phyloP scores from a whole-genome alignment of 176 grass and related monocot genomes.

The Oryza rufipogon region DNA sequence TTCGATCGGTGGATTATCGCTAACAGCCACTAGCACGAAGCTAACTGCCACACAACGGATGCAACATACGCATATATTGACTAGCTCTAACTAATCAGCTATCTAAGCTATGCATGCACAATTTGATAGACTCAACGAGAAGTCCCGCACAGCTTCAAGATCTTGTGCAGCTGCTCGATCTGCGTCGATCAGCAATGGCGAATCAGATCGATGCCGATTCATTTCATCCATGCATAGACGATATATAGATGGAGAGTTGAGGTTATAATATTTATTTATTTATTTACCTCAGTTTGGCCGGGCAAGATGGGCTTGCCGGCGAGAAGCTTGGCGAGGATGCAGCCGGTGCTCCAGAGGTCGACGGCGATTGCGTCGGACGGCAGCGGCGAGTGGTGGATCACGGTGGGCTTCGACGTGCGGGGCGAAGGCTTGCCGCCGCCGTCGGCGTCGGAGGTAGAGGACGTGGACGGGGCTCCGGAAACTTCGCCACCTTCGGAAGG shows the following conservation, averaged over 20 bases:
- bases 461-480: neutral
- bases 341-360: slow-evolving; percentile 73
- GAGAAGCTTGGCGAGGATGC: slow-evolving; percentile 72
- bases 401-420: slow-evolving; percentile 59
- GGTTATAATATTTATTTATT: neutral
- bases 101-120: too few relatives aligned
- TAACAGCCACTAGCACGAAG: too few relatives aligned
- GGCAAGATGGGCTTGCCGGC: slow-evolving; percentile 78
- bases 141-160: slow-evolving; percentile 78
- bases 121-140: too few relatives aligned
- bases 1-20: too few relatives aligned
- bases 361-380: slow-evolving; percentile 72
- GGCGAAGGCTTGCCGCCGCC: neutral
- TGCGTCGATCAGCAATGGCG: neutral
- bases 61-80: too few relatives aligned
- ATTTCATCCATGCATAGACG: neutral
- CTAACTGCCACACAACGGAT: too few relatives aligned
- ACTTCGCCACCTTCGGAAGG: neutral
- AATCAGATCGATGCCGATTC: neutral
- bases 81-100: too few relatives aligned
- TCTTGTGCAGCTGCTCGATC: slow-evolving; percentile 91
- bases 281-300: slow-evolving; percentile 63
- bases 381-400: slow-evolving; percentile 85
- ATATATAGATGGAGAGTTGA: too few relatives aligned
- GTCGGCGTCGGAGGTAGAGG: neutral